Conservation (phyloP, 768 basidiomycete species). For the Russula griseocarnosa region DNA sequence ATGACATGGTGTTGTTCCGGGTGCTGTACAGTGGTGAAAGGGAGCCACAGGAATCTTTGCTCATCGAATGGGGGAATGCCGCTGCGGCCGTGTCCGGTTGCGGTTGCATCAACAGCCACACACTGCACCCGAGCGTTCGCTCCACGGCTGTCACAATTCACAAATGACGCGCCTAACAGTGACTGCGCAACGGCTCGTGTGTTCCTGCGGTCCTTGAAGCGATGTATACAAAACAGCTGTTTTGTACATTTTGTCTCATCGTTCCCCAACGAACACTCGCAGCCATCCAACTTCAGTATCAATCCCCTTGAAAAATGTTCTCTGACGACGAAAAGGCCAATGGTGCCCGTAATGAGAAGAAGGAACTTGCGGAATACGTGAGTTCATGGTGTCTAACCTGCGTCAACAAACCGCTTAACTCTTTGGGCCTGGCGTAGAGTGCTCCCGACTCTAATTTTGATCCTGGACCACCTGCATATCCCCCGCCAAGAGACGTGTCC, state of each 20-base stretch:
- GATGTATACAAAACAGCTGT: conserved; percentile 8
- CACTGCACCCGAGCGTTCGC: not conserved
- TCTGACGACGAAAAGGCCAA: not conserved
- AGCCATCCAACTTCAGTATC: not conserved
- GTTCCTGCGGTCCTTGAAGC: not conserved
- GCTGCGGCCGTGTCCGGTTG: not conserved
- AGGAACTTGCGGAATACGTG: conserved; percentile 7
- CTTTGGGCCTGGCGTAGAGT: not conserved
- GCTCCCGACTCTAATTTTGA: not conserved
- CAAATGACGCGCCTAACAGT: not conserved
- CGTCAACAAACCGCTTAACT: not conserved
- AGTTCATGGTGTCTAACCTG: not conserved
- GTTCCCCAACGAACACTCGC: not conserved
- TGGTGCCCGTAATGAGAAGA: not conserved
- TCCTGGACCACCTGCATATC: conserved; percentile 2
- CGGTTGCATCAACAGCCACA: not conserved
- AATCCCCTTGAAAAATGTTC: conserved; percentile 2
- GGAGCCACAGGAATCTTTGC: not conserved
- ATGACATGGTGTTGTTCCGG: not conserved
- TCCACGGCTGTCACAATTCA: not conserved
- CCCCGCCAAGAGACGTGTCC: not conserved
- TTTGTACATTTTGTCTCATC: not conserved
- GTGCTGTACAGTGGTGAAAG: not conserved
- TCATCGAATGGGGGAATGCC: not conserved
- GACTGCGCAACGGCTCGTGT: not conserved